phyloP scores from a whole-genome alignment of 768 basidiomycete genomes.

The Lactarius akahatsu region DNA sequence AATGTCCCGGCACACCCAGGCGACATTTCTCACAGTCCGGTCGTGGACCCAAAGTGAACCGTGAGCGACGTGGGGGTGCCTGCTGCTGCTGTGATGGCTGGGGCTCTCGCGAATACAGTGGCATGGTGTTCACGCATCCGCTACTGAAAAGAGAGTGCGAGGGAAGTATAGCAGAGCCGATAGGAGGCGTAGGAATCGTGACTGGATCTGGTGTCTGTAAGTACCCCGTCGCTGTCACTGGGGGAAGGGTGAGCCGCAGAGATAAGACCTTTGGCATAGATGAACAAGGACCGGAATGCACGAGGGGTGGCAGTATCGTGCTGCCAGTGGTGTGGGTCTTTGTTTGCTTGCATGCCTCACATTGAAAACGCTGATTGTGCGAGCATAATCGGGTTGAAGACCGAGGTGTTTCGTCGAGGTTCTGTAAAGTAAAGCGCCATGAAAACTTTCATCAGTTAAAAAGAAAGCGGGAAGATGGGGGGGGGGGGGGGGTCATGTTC shows the following conservation, averaged over 20 bases:
- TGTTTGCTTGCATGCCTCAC: conserved; percentile 20
- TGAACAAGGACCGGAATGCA: neutral
- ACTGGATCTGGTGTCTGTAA: conserved; percentile 14
- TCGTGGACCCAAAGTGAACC: conserved; percentile 70
- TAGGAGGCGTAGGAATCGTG: conserved; percentile 11
- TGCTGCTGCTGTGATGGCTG: conserved; percentile 25
- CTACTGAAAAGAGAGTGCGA: conserved; percentile 13
- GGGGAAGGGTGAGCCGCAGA: neutral
- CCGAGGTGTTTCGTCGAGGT: conserved; percentile 19
- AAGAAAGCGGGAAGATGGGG: conserved; percentile 3
- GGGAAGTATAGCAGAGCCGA: conserved; percentile 6
- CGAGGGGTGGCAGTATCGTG: conserved; percentile 33
- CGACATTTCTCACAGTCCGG: conserved; percentile 67
- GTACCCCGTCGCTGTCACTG: neutral
- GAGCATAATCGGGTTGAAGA: conserved; percentile 23
- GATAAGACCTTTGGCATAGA: neutral
- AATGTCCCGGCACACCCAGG: conserved; percentile 67
- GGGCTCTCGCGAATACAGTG: conserved; percentile 15
- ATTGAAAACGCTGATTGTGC: conserved; percentile 13
- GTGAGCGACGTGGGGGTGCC: conserved; percentile 41
- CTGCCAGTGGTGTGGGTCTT: conserved; percentile 30
- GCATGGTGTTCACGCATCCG: conserved; percentile 29
- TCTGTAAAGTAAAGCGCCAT: conserved; percentile 19
- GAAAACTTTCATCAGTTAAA: conserved; percentile 4
- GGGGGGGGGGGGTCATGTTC: neutral